Percentiles rank a stretch among this genome's conserved stretches.
Conservation (phyloP, 257 asterid species). For the Solanum etuberosum region DNA sequence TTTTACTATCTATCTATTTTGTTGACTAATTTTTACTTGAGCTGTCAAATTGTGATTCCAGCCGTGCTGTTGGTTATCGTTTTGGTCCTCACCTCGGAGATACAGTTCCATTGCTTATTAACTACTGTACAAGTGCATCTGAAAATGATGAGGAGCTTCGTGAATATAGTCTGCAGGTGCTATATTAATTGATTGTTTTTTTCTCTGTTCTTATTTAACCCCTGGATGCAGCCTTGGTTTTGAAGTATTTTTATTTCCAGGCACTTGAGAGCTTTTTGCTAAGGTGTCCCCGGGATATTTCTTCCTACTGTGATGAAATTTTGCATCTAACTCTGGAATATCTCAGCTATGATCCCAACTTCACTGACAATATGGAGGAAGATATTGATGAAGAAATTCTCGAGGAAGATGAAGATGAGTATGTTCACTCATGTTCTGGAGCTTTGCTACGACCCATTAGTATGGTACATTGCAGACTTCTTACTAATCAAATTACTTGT, state of each 20-base stretch:
- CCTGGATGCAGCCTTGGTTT: not conserved
- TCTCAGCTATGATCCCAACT: conserved; percentile 96
- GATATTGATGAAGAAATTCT: conserved; percentile 80
- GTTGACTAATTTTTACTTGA: not conserved
- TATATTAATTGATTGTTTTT: not conserved
- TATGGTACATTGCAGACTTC: not conserved
- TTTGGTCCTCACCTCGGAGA: conserved; percentile 98
- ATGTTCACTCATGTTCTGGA: conserved; percentile 19
- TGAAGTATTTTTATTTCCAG: conserved; percentile 28
- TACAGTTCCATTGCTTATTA: conserved; percentile 72
- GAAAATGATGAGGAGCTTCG: conserved; percentile 99
- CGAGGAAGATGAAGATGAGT: conserved; percentile 97
- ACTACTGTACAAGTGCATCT: conserved; percentile 85
- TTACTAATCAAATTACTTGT: not conserved
- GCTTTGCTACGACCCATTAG: not conserved
- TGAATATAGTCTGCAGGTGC: conserved; percentile 96
- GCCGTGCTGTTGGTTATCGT: conserved; percentile 99
- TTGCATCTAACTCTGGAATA: conserved; percentile 74
- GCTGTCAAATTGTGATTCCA: conserved; percentile 6
- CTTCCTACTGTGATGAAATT: conserved; percentile 68
- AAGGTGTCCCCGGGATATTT: conserved; percentile 92
- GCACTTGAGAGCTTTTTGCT: conserved; percentile 92
- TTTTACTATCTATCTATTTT: not conserved
- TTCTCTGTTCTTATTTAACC: not conserved
- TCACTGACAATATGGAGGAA: conserved; percentile 97